Percentiles rank a stretch among this genome's conserved stretches.
Conservation (phyloP, 2,329 filamentous ascomycete species). For the Cryphonectria radicalis region DNA sequence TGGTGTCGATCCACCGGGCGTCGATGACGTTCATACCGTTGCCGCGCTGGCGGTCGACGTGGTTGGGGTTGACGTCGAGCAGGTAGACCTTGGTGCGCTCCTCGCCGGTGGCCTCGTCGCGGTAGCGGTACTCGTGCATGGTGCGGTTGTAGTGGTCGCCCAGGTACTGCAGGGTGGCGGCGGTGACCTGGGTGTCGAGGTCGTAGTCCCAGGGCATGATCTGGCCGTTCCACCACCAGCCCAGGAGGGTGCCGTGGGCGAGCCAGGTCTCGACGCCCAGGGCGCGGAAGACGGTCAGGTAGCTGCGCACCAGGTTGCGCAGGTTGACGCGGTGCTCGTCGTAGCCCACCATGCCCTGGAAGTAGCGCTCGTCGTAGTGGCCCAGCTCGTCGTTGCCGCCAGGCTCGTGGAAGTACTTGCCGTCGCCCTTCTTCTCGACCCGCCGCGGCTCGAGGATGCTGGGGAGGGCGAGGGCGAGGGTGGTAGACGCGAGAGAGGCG, state of each 20-base stretch:
- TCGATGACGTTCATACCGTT: constrained; percentile 81
- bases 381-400: constrained; percentile 62
- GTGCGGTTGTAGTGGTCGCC: constrained; percentile 72
- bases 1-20: constrained; percentile 78
- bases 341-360: constrained; percentile 65
- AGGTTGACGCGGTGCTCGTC: constrained; percentile 69
- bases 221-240: constrained; percentile 86
- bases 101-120: constrained; percentile 46
- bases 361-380: constrained; percentile 78
- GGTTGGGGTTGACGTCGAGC: constrained; percentile 77
- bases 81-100: constrained; percentile 60
- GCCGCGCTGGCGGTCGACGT: constrained; percentile 62
- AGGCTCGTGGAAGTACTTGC: constrained; percentile 70
- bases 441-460: constrained; percentile 1
- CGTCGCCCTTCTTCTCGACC: constrained; percentile 34
- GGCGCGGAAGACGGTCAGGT: constrained; percentile 68
- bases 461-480: constrained; percentile 17
- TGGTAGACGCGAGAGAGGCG: constrained; percentile 16
- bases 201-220: constrained; percentile 87
- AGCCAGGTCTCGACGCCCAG: constrained; percentile 81
- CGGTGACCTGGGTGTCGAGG: constrained; percentile 78
- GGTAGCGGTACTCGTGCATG: constrained; percentile 58
- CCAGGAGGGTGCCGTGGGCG: constrained; percentile 80
- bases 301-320: constrained; percentile 74
- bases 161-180: constrained; percentile 67